A percentile compares a stretch with the other conserved stretches of the same genome.
These are phyloP conservation scores for Blastobotrys aristatus DNA, from an alignment of 1,139 yeast species.

Conservation along the genomic window DNA sequence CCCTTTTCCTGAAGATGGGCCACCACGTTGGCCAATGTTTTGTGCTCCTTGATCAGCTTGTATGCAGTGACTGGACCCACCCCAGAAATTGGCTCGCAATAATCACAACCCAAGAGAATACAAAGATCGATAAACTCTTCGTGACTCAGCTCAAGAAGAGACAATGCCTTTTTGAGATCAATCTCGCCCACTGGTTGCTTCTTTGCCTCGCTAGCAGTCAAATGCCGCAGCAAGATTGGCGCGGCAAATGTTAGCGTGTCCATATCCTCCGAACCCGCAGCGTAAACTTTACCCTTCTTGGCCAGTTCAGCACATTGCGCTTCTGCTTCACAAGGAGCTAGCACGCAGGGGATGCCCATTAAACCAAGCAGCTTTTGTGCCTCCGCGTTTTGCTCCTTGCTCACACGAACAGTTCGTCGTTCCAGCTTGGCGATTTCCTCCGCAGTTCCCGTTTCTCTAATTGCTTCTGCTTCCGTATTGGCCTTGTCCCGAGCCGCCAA, in stretches of 20 bases:
- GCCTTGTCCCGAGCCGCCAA: constrained; percentile 80
- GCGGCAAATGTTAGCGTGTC: constrained; percentile 92
- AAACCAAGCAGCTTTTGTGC: constrained; percentile 71
- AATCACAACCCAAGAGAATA: constrained; percentile 92
- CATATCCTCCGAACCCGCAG: constrained; percentile 99
- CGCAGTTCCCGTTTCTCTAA: constrained; percentile 73
- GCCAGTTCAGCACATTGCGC: constrained; percentile 97
- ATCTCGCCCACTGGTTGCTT: constrained; percentile 91
- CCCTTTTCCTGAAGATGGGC: constrained; percentile 55
- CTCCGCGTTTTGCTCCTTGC: constrained; percentile 88
- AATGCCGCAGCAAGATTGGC: constrained; percentile 74
- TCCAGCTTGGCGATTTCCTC: constrained; percentile 75
- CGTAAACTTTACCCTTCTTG: constrained; percentile 75
- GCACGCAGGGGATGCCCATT: constrained; percentile 93
- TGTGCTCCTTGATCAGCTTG: constrained; percentile 82
- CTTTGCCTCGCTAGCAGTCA: constrained; percentile 90
- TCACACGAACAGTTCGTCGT: constrained; percentile 82
- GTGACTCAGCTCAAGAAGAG: constrained; percentile 66
- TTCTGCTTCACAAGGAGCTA: constrained; percentile 98
- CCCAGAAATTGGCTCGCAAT: constrained; percentile 91
- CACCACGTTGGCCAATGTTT: constrained; percentile 70
- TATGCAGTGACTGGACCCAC: constrained; percentile 94
- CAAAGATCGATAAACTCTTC: constrained; percentile 85
- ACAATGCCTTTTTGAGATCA: constrained; percentile 59
- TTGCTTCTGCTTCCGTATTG: constrained; percentile 60